A percentile compares a stretch with the other conserved stretches of the same genome.
These are phyloP conservation scores for Russula virescens DNA, from an alignment of 768 basidiomycete species.

Conservation along the genomic window DNA sequence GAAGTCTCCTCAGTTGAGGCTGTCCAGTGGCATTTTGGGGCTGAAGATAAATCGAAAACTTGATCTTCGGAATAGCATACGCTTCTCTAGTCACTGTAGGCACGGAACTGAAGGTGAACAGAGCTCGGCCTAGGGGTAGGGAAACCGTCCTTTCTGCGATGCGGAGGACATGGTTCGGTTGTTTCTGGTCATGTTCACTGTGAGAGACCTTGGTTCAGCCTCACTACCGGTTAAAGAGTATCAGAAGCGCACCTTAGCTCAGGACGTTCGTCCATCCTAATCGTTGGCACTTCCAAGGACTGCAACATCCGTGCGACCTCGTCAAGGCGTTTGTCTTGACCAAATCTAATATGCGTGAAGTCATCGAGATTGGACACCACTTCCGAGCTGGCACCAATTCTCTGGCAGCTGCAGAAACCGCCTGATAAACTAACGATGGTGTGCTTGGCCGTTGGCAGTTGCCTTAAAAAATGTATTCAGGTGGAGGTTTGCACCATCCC, in stretches of 20 bases:
- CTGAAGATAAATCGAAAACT: conserved; percentile 67
- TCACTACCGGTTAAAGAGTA: not conserved
- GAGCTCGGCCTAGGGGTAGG: conserved; percentile 81
- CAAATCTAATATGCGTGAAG: conserved; percentile 81
- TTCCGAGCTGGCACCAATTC: conserved; percentile 58
- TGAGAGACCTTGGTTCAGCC: not conserved
- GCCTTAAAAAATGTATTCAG: conserved; percentile 3
- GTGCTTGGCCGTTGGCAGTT: conserved; percentile 11
- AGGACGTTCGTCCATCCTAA: conserved; percentile 60
- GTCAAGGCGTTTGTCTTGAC: conserved; percentile 81
- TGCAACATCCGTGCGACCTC: conserved; percentile 91
- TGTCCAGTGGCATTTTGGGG: conserved; percentile 69
- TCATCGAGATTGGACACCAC: conserved; percentile 68
- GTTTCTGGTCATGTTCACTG: conserved; percentile 88
- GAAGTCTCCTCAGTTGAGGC: conserved; percentile 90
- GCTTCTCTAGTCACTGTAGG: conserved; percentile 69
- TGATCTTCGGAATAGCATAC: conserved; percentile 72
- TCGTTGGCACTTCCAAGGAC: conserved; percentile 62
- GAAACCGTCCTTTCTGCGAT: conserved; percentile 88
- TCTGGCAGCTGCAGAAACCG: conserved; percentile 38
- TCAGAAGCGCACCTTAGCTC: conserved; percentile 54
- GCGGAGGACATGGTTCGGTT: conserved; percentile 72
- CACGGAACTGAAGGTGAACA: conserved; percentile 88
- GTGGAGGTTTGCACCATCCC: not conserved
- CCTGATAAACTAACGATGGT: conserved; percentile 15